Conservation (phyloP, 2,329 filamentous ascomycete genomes). For the Cladorrhinum sp. region DNA sequence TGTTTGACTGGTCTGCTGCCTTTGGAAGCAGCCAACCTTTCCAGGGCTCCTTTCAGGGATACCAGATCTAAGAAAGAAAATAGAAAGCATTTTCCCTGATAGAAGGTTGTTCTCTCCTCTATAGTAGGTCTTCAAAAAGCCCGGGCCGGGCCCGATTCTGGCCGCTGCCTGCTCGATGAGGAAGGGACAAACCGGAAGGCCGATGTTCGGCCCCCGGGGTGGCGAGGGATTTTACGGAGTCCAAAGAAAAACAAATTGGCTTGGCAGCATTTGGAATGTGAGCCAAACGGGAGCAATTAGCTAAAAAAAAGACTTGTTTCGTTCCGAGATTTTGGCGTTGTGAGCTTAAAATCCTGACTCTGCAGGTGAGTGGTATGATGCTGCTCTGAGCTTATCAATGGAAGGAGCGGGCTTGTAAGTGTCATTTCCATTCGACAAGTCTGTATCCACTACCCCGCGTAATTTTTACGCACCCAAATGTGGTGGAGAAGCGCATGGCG, state of each 20-base stretch:
- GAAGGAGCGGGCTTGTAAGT: not conserved
- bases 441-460: not conserved
- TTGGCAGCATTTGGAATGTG: not conserved
- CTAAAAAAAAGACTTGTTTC: not conserved
- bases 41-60: not conserved
- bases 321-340: not conserved
- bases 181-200: slow-evolving; percentile 3
- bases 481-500: not conserved
- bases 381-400: not conserved
- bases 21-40: not conserved
- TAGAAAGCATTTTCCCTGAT: not conserved
- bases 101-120: too few species aligned
- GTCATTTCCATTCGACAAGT: not conserved
- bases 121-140: too few species aligned
- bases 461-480: not conserved
- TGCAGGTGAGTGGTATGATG: slow-evolving; percentile 4
- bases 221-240: slow-evolving; percentile 10
- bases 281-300: not conserved
- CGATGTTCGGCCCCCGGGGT: slow-evolving; percentile 8
- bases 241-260: not conserved
- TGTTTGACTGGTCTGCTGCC: slow-evolving; percentile 7
- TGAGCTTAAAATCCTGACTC: not conserved
- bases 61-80: not conserved
- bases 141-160: too few species aligned
- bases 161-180: too few species aligned